Conservation (phyloP, 768 basidiomycete species). For the Favolaschia claudopus region DNA sequence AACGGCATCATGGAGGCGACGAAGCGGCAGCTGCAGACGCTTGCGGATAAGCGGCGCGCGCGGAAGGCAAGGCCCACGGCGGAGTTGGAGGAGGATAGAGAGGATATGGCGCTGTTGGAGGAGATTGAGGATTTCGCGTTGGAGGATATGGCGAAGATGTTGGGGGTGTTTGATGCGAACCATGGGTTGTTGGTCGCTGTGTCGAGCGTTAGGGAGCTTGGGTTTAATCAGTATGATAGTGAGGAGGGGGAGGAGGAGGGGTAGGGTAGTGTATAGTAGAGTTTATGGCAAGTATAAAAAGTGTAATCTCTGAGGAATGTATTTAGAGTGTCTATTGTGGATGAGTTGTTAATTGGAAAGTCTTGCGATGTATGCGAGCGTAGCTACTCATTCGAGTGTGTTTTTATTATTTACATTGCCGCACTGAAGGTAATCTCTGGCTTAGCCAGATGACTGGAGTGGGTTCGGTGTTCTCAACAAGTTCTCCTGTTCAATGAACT, state of each 20-base stretch:
- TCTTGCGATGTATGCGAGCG: too few relatives aligned
- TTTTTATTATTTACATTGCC: too few relatives aligned
- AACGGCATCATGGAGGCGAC: constrained; percentile 70
- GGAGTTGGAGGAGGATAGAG: constrained; percentile 54
- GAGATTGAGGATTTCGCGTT: constrained; percentile 86
- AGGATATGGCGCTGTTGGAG: constrained; percentile 76
- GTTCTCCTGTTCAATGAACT: too few relatives aligned
- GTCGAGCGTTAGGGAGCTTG: constrained; percentile 75
- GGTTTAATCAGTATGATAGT: constrained; percentile 57
- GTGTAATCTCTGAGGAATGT: too few relatives aligned
- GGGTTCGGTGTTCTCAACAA: too few relatives aligned
- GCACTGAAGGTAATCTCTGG: too few relatives aligned
- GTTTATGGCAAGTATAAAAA: too few relatives aligned
- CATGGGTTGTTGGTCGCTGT: constrained; percentile 76
- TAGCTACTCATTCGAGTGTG: too few relatives aligned
- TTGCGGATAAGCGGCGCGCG: constrained; percentile 73
- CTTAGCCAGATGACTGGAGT: too few relatives aligned
- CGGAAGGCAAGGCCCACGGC: constrained; percentile 49
- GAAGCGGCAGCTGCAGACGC: constrained; percentile 69
- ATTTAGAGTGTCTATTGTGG: too few relatives aligned
- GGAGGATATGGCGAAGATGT: constrained; percentile 79
- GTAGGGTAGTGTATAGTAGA: too few relatives aligned
- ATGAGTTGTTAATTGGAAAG: too few relatives aligned
- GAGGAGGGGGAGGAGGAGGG: constrained; percentile 49
- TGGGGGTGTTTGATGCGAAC: constrained; percentile 59